Conservation (phyloP, 371 early-diverging fungal genomes). For the Syncephalastrum monosporum region DNA sequence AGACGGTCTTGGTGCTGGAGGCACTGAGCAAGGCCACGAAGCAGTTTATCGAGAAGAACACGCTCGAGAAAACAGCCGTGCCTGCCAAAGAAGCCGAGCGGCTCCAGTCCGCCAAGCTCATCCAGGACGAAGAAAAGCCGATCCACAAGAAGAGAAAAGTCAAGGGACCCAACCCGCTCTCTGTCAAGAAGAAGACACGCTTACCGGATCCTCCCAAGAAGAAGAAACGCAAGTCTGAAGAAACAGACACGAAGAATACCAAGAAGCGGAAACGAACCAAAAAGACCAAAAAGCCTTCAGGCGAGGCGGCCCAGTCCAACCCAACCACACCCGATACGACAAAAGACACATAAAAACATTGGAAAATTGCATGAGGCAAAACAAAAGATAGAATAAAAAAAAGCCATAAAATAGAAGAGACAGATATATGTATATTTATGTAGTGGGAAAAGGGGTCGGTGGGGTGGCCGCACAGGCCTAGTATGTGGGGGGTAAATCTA, state of each 20-base stretch:
- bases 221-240: slow-evolving; percentile 13
- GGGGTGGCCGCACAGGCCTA: too few species aligned
- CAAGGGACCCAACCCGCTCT: slow-evolving; percentile 86
- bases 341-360: too few species aligned
- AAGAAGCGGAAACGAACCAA: slow-evolving; percentile 4
- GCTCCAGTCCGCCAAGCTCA: slow-evolving; percentile 46
- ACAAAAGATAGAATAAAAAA: slow-evolving; percentile 1
- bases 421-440: too few species aligned
- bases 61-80: slow-evolving; percentile 44
- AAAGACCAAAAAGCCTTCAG: neutral
- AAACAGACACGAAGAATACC: neutral
- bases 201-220: slow-evolving; percentile 25
- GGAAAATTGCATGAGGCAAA: too few species aligned
- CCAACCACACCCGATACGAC: too few species aligned
- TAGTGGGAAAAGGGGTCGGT: too few species aligned
- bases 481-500: too few species aligned
- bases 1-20: slow-evolving; percentile 79
- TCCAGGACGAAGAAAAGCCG: slow-evolving; percentile 3
- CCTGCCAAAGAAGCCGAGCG: slow-evolving; percentile 46
- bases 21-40: slow-evolving; percentile 61
- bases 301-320: too few species aligned
- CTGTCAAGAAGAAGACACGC: slow-evolving; percentile 78
- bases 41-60: slow-evolving; percentile 32
- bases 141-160: slow-evolving; percentile 30
- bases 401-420: slow-evolving; percentile 3